These are phyloP conservation scores for Leishmania tropica DNA, from an alignment of 208 protist species.

Conservation along the genomic window DNA sequence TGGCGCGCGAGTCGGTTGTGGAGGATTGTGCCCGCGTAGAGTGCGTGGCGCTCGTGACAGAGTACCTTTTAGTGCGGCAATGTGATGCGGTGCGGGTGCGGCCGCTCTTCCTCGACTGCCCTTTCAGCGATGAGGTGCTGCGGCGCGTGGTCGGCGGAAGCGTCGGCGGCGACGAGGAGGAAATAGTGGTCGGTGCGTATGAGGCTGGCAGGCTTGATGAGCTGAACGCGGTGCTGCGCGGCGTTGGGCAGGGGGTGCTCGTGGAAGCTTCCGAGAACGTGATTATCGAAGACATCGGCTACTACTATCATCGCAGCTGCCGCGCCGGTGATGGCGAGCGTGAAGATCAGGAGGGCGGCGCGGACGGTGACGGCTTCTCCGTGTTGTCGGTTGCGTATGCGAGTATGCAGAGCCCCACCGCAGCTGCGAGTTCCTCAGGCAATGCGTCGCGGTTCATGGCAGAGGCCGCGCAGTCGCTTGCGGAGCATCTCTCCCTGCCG, in stretches of 20 bases:
- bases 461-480: conserved; percentile 19
- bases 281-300: conserved; percentile 34
- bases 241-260: conserved; percentile 30
- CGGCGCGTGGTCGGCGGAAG: conserved; percentile 38
- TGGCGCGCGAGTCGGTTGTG: conserved; percentile 55
- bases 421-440: not conserved
- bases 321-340: not conserved
- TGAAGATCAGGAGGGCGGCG: not conserved
- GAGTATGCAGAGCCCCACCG: not conserved
- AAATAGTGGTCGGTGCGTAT: conserved; percentile 31
- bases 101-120: conserved; percentile 62
- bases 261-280: conserved; percentile 32
- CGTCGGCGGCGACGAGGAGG: conserved; percentile 32
- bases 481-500: conserved; percentile 24
- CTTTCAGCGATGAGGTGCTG: conserved; percentile 63
- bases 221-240: conserved; percentile 62
- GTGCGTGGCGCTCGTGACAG: conserved; percentile 55
- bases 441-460: conserved; percentile 17
- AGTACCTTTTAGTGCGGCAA: conserved; percentile 38
- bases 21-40: conserved; percentile 46
- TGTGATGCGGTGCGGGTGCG: conserved; percentile 36
- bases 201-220: conserved; percentile 34
- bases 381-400: conserved; percentile 17
- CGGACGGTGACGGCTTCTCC: conserved; percentile 9
- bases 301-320: conserved; percentile 18